phyloP scores from a whole-genome alignment of 1,139 yeast genomes.

The Ogataea hybrid region DNA sequence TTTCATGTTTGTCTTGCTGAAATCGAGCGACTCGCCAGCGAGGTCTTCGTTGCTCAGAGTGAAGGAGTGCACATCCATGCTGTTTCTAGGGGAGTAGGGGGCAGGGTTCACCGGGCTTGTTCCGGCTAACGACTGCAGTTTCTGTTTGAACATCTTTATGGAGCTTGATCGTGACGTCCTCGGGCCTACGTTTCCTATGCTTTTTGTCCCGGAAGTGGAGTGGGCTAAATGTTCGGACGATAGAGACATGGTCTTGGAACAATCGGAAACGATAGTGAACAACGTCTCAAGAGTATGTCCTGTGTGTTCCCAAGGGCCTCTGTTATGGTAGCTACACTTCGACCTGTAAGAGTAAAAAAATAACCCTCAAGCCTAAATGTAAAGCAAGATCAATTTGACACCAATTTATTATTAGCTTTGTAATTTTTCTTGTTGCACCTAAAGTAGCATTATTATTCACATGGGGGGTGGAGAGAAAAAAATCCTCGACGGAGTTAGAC shows the following conservation, averaged over 20 bases:
- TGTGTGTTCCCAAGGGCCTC: background rate
- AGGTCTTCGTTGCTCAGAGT: slow-evolving; percentile 27
- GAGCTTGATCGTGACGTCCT: slow-evolving; percentile 23
- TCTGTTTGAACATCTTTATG: slow-evolving; percentile 17
- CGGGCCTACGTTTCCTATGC: slow-evolving; percentile 1
- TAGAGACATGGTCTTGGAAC: background rate
- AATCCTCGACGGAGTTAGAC: background rate
- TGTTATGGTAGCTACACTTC: background rate
- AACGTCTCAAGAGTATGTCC: background rate
- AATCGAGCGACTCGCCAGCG: slow-evolving; percentile 23
- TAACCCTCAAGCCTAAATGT: background rate
- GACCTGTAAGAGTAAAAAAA: background rate
- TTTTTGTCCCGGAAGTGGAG: background rate
- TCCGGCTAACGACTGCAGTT: slow-evolving; percentile 16
- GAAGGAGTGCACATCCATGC: slow-evolving; percentile 20
- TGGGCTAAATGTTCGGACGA: slow-evolving; percentile 2
- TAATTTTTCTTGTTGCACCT: background rate
- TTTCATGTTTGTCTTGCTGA: slow-evolving; percentile 19
- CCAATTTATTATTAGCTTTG: background rate
- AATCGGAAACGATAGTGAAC: background rate
- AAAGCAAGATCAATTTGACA: slow-evolving; percentile 4
- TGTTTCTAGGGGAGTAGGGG: slow-evolving; percentile 20
- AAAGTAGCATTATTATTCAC: background rate
- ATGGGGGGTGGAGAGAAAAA: background rate
- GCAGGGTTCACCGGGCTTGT: slow-evolving; percentile 1